These are phyloP conservation scores for Dactylonectria macrodidyma DNA, from an alignment of 2,329 filamentous ascomycete species.

Conservation along the genomic window DNA sequence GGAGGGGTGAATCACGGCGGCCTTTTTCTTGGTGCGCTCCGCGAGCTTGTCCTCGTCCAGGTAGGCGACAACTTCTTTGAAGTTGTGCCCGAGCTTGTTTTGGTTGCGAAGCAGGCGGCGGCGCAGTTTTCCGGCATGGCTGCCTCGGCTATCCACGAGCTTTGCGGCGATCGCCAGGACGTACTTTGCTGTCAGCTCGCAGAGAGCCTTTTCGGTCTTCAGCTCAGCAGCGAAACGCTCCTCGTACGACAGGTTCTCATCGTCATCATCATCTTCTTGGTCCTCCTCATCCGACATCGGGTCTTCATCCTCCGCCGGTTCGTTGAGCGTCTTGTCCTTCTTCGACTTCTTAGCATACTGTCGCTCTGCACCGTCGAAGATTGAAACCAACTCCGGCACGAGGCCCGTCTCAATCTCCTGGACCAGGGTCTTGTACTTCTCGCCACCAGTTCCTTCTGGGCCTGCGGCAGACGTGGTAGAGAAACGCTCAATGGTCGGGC, in stretches of 20 bases:
- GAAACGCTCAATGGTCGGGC: constrained; percentile 65
- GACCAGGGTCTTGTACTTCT: constrained; percentile 64
- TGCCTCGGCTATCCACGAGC: constrained; percentile 77
- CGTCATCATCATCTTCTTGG: constrained; percentile 67
- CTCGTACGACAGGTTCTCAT: constrained; percentile 68
- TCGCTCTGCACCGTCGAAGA: constrained; percentile 84
- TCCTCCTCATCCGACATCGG: constrained; percentile 76
- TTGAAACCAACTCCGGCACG: constrained; percentile 79
- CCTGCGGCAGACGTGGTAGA: constrained; percentile 46
- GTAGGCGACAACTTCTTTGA: constrained; percentile 86
- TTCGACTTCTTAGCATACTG: constrained; percentile 80
- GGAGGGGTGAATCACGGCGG: constrained; percentile 41
- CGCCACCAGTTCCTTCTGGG: constrained; percentile 41
- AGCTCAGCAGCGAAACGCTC: constrained; percentile 77
- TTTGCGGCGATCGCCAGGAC: constrained; percentile 84
- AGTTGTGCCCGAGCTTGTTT: constrained; percentile 85
- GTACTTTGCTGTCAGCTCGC: constrained; percentile 87
- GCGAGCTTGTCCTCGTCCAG: constrained; percentile 78
- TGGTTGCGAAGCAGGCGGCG: constrained; percentile 85
- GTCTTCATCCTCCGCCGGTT: constrained; percentile 80
- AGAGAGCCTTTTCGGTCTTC: constrained; percentile 87
- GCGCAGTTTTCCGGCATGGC: constrained; percentile 74
- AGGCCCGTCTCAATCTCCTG: constrained; percentile 76
- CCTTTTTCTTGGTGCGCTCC: constrained; percentile 59
- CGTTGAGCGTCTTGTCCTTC: constrained; percentile 70